Base-by-base conservation (phyloP, 163 green algal genomes). In the Scenedesmus sp. region DNA sequence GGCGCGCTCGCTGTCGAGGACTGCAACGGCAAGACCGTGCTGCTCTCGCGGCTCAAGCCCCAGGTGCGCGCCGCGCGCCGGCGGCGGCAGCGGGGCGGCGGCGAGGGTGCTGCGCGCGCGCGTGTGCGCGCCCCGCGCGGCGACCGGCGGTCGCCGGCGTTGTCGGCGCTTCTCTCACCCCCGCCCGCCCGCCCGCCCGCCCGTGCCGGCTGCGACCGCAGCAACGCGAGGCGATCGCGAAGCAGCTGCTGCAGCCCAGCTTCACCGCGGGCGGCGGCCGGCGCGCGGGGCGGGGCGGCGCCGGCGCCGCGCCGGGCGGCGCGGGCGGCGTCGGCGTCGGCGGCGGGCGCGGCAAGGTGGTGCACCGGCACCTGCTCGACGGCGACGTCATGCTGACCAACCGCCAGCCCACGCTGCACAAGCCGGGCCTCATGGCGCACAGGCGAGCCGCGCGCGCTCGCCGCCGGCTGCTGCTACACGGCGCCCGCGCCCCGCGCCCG, bases 381-480 rank as follows among this genome's bases (percentile, higher is more conserved):
- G 97, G 96, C 31, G 97, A 99, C 81, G 62, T 98, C 11, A 93
- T 99, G 92, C 90, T 99, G 53, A 98, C 97, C 63, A 99, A 99
- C 83, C 89, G 96, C 48, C 95, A 98, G 88, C 96, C 96, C 11
- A 99, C 94, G 20, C 87, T 99, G 72, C 96, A 99, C 86, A 97
- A 97, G 76, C 95, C 96, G 2, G 92, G 93, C 6, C 90, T 99
- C 50, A 98, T 99, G 95, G 96, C 94, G 6, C 96, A 99, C 90
- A 82, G 31, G 73, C 74, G 36, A 47, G n/a, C 24, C 5, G 48
- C 10, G 28, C 17, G 48, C 17, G 48, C 15, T 24, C 17, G 48
- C 48, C 18, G 48, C 17, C 18, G 48, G 48, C 17, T 57, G 48
- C 17, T 57, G 48, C 48, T 24, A 24, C 18, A 57, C 18, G 17